Conservation (phyloP, 2,329 filamentous ascomycete species). For the Ambrosiella beaveri region DNA sequence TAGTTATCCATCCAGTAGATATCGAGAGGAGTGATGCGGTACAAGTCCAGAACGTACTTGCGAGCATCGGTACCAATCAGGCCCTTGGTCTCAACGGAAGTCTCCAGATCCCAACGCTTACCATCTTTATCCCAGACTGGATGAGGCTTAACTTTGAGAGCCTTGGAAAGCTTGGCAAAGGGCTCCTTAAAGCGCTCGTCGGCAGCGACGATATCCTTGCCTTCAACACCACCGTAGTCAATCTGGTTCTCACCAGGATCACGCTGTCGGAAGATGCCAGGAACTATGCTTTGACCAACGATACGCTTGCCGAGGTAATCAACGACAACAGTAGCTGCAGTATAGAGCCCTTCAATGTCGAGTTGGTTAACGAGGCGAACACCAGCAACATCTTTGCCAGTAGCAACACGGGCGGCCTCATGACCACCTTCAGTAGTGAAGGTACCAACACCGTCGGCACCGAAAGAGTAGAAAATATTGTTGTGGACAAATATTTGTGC, state of each 20-base stretch:
- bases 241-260: slow-evolving; percentile 97
- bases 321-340: slow-evolving; percentile 85
- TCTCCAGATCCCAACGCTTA: slow-evolving; percentile 77
- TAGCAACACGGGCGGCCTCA: slow-evolving; percentile 86
- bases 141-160: slow-evolving; percentile 83
- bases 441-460: slow-evolving; percentile 90
- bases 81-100: slow-evolving; percentile 94
- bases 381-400: slow-evolving; percentile 88
- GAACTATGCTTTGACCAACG: slow-evolving; percentile 94
- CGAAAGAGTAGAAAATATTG: slow-evolving; percentile 98
- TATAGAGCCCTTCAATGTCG: slow-evolving; percentile 87
- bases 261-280: slow-evolving; percentile 96
- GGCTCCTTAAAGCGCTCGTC: slow-evolving; percentile 70
- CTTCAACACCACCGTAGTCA: slow-evolving; percentile 94
- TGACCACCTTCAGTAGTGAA: slow-evolving; percentile 94
- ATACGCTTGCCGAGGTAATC: slow-evolving; percentile 96
- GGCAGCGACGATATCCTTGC: slow-evolving; percentile 83
- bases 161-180: slow-evolving; percentile 81
- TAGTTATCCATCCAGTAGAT: slow-evolving; percentile 66
- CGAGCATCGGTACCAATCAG: slow-evolving; percentile 90
- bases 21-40: slow-evolving; percentile 84
- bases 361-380: slow-evolving; percentile 93
- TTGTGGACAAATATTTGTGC: slow-evolving; percentile 99
- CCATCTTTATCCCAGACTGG: slow-evolving; percentile 95
- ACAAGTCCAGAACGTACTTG: slow-evolving; percentile 94